Percentiles rank a stretch among this genome's conserved stretches.
These are phyloP conservation scores for Xerocomellus intermedius DNA, from an alignment of 768 basidiomycete genomes.

Conservation along the genomic window DNA sequence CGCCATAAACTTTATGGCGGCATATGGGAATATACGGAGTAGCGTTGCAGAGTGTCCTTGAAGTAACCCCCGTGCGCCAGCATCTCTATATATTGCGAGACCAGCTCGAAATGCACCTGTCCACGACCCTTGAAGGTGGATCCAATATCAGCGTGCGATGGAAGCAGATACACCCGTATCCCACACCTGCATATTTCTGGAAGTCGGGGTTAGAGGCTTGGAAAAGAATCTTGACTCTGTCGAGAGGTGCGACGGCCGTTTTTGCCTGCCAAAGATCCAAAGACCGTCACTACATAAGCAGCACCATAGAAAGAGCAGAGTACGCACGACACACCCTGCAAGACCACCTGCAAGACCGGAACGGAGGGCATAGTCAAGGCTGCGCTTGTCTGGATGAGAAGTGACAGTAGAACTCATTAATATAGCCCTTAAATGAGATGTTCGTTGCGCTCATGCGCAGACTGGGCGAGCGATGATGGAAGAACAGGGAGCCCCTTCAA, in stretches of 20 bases:
- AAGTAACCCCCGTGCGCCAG: constrained; percentile 81
- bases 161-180: constrained; percentile 21
- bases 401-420: constrained; percentile 36
- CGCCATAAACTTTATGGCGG: constrained; percentile 94
- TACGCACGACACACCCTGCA: constrained; percentile 87
- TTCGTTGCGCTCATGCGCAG: constrained; percentile 10
- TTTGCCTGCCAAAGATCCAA: constrained; percentile 62
- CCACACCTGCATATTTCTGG: constrained; percentile 84
- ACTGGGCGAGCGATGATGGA: background rate
- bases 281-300: constrained; percentile 6
- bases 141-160: constrained; percentile 17
- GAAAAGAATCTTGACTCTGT: constrained; percentile 98
- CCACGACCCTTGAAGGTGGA: constrained; percentile 65
- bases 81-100: constrained; percentile 61
- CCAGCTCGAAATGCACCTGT: constrained; percentile 77
- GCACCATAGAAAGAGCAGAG: background rate
- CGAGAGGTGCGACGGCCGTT: constrained; percentile 91
- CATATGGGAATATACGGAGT: constrained; percentile 93
- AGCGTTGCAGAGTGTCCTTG: constrained; percentile 95
- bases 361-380: constrained; percentile 61
- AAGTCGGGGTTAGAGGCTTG: constrained; percentile 97
- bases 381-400: constrained; percentile 51
- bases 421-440: constrained; percentile 2
- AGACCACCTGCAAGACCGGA: constrained; percentile 91
- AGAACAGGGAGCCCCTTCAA: background rate